These are phyloP conservation scores for Phaeotremella skinneri DNA, from an alignment of 768 basidiomycete genomes.

Conservation along the genomic window DNA sequence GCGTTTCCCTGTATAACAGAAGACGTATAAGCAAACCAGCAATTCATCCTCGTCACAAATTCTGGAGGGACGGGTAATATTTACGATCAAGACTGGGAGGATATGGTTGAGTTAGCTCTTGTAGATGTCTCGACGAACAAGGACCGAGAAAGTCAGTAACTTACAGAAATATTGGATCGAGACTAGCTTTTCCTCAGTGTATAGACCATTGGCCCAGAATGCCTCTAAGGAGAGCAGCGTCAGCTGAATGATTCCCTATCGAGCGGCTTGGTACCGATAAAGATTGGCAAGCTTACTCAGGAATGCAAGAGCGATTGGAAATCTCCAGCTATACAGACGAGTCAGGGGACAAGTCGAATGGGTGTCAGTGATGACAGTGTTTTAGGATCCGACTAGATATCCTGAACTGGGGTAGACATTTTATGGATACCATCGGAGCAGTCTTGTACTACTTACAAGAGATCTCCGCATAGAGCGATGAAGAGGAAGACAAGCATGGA, in stretches of 20 bases:
- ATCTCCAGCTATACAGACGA: constrained; percentile 15
- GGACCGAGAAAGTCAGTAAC: constrained; percentile 7
- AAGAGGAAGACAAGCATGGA: constrained; percentile 34
- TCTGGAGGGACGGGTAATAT: neutral
- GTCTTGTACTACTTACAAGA: constrained; percentile 43
- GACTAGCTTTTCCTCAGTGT: constrained; percentile 13
- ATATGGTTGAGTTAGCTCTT: neutral
- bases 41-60: no score
- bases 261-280: neutral
- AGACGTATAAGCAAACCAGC: no score
- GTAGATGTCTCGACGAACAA: neutral
- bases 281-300: constrained; percentile 10
- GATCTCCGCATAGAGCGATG: constrained; percentile 30
- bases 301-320: constrained; percentile 9
- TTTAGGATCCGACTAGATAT: no score
- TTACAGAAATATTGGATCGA: constrained; percentile 39
- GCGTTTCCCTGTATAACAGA: constrained; percentile 25
- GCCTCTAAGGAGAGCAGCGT: constrained; percentile 13
- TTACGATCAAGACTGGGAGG: constrained; percentile 19
- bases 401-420: neutral
- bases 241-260: neutral
- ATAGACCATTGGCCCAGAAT: constrained; percentile 28
- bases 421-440: no score
- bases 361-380: no score
- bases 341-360: neutral